A percentile compares a stretch with the other conserved stretches of the same genome.
phyloP scores from a whole-genome alignment of 2,329 filamentous ascomycete species.

The Elsinoe perseae region DNA sequence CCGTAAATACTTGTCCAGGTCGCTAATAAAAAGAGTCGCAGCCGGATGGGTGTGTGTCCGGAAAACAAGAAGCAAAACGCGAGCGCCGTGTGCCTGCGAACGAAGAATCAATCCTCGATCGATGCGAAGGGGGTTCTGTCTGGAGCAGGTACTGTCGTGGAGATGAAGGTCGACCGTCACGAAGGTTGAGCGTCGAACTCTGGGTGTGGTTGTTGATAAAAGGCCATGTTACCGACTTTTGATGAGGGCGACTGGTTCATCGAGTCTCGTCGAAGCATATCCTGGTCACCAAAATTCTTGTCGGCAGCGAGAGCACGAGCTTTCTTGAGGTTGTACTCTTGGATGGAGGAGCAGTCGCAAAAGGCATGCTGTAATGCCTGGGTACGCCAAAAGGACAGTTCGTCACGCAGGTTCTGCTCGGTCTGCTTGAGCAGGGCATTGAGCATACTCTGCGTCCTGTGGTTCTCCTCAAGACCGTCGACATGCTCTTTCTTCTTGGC shows the following conservation, averaged over 20 bases:
- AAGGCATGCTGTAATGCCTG: constrained; percentile 28
- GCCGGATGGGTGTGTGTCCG: constrained; percentile 2
- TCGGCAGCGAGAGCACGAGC: constrained; percentile 20
- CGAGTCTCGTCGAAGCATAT: constrained; percentile 12
- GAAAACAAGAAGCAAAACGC: constrained; percentile 9
- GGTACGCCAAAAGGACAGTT: constrained; percentile 28
- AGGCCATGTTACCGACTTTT: background rate
- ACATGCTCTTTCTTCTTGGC: constrained; percentile 59
- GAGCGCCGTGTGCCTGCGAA: background rate
- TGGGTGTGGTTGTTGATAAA: constrained; percentile 1
- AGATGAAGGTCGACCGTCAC: constrained; percentile 4
- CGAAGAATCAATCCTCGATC: constrained; percentile 6
- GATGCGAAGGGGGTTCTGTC: background rate
- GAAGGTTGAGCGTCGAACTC: constrained; percentile 11
- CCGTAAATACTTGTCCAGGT: background rate
- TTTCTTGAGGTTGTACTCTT: constrained; percentile 29
- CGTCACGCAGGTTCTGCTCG: constrained; percentile 28
- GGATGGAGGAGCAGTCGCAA: constrained; percentile 28
- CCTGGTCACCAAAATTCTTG: constrained; percentile 6
- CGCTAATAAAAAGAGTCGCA: constrained; percentile 6
- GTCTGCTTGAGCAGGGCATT: constrained; percentile 28
- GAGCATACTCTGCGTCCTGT: constrained; percentile 32
- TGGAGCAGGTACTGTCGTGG: constrained; percentile 14
- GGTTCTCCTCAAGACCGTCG: constrained; percentile 41
- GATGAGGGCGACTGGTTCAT: constrained; percentile 9